Conservation (phyloP, 306 rosid species). For the Trifolium subterraneum region DNA sequence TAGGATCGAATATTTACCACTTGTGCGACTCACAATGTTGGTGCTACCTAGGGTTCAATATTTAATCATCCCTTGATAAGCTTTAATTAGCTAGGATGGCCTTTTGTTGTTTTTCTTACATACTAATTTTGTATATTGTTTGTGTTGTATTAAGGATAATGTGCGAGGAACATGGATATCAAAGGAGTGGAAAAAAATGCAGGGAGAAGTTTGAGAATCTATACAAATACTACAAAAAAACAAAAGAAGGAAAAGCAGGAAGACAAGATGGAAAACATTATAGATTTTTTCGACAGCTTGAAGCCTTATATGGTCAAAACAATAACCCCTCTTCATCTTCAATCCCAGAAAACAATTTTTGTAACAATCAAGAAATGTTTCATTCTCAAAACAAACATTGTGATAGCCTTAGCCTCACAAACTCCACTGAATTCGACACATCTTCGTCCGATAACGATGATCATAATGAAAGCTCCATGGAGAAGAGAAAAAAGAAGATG, state of each 20-base stretch:
- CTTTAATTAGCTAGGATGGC: neutral
- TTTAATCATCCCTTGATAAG: neutral
- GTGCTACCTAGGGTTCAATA: conserved; percentile 48
- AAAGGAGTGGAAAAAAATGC: conserved; percentile 98
- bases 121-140: conserved; percentile 7
- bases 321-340: conserved; percentile 39
- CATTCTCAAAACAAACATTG: conserved; percentile 55
- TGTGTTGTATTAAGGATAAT: conserved; percentile 63
- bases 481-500: conserved; percentile 58
- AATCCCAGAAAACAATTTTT: conserved; percentile 63
- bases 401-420: conserved; percentile 81
- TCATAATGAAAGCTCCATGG: conserved; percentile 52
- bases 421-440: conserved; percentile 77
- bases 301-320: conserved; percentile 91
- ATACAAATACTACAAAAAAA: conserved; percentile 96
- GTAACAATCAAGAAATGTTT: conserved; percentile 52
- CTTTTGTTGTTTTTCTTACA: neutral
- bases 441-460: conserved; percentile 74
- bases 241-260: conserved; percentile 95
- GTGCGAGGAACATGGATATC: conserved; percentile 93
- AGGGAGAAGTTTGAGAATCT: conserved; percentile 96
- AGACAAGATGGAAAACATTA: conserved; percentile 98
- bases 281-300: conserved; percentile 96
- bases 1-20: too few species aligned
- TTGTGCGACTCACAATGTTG: neutral